phyloP scores from a whole-genome alignment of 441 rosid species.

The Flueggea neowawraea region DNA sequence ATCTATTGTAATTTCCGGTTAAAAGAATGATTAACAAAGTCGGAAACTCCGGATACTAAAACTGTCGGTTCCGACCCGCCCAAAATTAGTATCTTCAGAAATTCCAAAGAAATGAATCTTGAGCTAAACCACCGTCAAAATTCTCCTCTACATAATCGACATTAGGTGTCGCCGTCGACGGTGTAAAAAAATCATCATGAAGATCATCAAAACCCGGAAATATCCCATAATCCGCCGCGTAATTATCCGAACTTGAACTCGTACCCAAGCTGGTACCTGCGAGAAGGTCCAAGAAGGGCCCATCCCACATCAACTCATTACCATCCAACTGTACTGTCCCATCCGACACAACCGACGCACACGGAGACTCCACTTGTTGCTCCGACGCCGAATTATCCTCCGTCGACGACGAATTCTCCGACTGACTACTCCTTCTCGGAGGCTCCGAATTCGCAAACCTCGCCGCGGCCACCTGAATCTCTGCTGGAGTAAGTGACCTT shows the following conservation, averaged over 20 bases:
- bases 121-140: constrained; percentile 13
- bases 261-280: constrained; percentile 13
- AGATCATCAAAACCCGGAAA: constrained; percentile 51
- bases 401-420: constrained; percentile 12
- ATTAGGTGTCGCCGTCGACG: constrained; percentile 1
- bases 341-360: constrained; percentile 29
- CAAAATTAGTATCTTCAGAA: constrained; percentile 11
- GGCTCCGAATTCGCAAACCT: constrained; percentile 49
- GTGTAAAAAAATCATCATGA: constrained; percentile 9
- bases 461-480: constrained; percentile 63
- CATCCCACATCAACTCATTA: constrained; percentile 22
- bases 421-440: background rate
- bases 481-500: constrained; percentile 30
- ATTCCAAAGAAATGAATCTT: constrained; percentile 35
- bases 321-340: constrained; percentile 16
- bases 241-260: constrained; percentile 7
- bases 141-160: constrained; percentile 23
- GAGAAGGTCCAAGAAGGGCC: constrained; percentile 34
- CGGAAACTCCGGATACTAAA: constrained; percentile 11
- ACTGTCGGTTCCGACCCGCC: constrained; percentile 10
- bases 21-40: background rate
- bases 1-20: background rate
- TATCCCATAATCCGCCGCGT: constrained; percentile 23
- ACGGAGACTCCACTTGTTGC: constrained; percentile 32
- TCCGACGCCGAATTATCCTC: constrained; percentile 15